Evolutionary conservation across 331 rosid species (phyloP).

Genomic region (Telfairia occidentalis): DNA sequence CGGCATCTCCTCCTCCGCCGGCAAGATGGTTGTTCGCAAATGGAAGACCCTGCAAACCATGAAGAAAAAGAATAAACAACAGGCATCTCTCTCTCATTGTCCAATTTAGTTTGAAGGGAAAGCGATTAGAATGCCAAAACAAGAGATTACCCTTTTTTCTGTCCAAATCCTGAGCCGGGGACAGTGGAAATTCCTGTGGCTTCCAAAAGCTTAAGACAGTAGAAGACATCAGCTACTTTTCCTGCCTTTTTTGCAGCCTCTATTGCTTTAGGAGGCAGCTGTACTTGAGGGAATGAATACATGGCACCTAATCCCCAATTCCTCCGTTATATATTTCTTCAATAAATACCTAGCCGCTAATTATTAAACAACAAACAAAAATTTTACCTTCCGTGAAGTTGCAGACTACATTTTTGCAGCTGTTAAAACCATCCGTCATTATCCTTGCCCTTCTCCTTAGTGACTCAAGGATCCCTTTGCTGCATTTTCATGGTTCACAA

Average conservation of each 20-base stretch:
- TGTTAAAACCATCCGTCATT: slow-evolving; percentile 97
- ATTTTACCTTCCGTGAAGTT: slow-evolving; percentile 90
- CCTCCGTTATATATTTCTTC: background rate
- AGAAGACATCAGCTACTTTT: slow-evolving; percentile 84
- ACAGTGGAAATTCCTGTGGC: slow-evolving; percentile 97
- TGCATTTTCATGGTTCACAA: slow-evolving; percentile 25
- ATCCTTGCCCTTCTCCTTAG: slow-evolving; percentile 80
- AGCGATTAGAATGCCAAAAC: background rate
- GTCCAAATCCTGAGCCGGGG: slow-evolving; percentile 98
- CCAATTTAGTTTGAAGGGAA: background rate
- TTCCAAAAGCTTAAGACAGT: slow-evolving; percentile 94
- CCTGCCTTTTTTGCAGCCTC: slow-evolving; percentile 73
- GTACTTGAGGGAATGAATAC: slow-evolving; percentile 95
- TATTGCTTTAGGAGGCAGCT: slow-evolving; percentile 73
- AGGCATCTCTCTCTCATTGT: no score
- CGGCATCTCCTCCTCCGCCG: slow-evolving; percentile 92
- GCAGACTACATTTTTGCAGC: slow-evolving; percentile 90
- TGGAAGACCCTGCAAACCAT: slow-evolving; percentile 85
- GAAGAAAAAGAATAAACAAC: background rate
- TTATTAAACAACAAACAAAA: background rate
- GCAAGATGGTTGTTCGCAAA: slow-evolving; percentile 94
- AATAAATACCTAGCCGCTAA: background rate
- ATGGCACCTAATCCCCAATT: slow-evolving; percentile 60
- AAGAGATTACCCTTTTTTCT: slow-evolving; percentile 74
- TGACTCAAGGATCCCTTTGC: slow-evolving; percentile 78